Base-by-base conservation (phyloP, 2,329 filamentous ascomycete genomes). In the Fusarium sp. region DNA sequence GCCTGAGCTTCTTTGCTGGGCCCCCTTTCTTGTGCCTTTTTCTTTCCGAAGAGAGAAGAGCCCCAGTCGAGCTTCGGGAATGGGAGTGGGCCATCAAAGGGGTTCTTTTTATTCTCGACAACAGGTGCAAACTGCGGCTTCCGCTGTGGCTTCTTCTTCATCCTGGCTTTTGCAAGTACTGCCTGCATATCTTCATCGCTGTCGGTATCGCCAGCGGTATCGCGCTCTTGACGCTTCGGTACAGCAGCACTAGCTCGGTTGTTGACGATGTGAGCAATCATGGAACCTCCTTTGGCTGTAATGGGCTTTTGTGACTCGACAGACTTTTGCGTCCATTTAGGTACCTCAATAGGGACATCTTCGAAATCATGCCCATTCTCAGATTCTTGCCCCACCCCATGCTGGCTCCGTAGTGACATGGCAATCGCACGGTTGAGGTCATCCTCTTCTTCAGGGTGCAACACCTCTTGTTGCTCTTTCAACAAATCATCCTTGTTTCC, bases 31-130 rank as follows among this genome's bases (percentile, higher is more conserved):
- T 72, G 63, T 1, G 54, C 49, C 7, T 65, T 57, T 51, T 78
- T 80, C 61, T 79, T 81, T 6, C 75, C 76, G 57, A 87, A 87
- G 2, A 87, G 78, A 2, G 81, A 83, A 3, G 85, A 88, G 47
- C 85, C 88, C 81, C 84, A 87, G 39, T 90, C 87, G 2, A 97
- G 81, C 70, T 92, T 94, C 67, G 97, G 93, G 70, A 99, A 99
- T 0, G 95, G 95, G 6, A 99, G 76, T 0, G 93, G 92, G 0
- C 94, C 94, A 63, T 86, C 85, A 70, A 96, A 86, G 0, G 85
- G 81, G 66, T 87, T 86, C 63, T 84, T 85, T 32, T 83, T 79
- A 45, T 85, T 87, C 9, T 82, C 73, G n/a, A 75, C 70, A 4
- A 78, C 69, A 3, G 74, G 73, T 37, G 74, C 77, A 15, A 74